A percentile compares a stretch with the other conserved stretches of the same genome.
Conservation (phyloP, 169 alveolate genomes). For the Plasmodium knowlesi region DNA sequence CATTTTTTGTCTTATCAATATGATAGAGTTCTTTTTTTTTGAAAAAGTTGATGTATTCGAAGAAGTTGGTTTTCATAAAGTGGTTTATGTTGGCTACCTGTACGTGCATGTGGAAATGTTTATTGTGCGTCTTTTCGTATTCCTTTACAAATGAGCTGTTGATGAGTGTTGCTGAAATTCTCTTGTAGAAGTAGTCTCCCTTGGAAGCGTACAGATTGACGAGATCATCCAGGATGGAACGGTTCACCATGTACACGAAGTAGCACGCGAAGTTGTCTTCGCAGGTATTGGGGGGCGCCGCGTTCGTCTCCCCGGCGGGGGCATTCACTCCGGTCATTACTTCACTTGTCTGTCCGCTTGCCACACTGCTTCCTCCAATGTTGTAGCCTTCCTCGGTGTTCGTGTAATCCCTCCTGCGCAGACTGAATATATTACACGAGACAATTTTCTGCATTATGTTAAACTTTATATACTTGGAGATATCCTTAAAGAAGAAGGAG, state of each 20-base stretch:
- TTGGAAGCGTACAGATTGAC: conserved; percentile 40
- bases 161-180: conserved; percentile 12
- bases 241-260: conserved; percentile 47
- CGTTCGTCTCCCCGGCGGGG: not conserved
- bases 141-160: conserved; percentile 31
- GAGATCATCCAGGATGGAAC: conserved; percentile 38
- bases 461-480: conserved; percentile 48
- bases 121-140: conserved; percentile 44
- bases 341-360: not conserved
- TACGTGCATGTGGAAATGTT: conserved; percentile 58
- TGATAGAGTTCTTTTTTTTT: conserved; percentile 70
- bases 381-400: not conserved
- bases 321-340: not conserved
- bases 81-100: conserved; percentile 61
- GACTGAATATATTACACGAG: conserved; percentile 18
- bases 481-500: conserved; percentile 64
- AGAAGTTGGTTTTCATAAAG: conserved; percentile 58
- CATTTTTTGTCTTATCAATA: conserved; percentile 53
- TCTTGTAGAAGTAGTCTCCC: conserved; percentile 69
- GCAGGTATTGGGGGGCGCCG: not conserved
- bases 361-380: not conserved
- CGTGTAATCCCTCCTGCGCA: conserved; percentile 29
- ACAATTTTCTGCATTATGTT: conserved; percentile 46
- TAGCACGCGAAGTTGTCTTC: conserved; percentile 35
- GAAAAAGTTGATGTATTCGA: conserved; percentile 56